These are phyloP conservation scores for Saccharomyces hybrid DNA, from an alignment of 1,139 yeast genomes.

Conservation along the genomic window DNA sequence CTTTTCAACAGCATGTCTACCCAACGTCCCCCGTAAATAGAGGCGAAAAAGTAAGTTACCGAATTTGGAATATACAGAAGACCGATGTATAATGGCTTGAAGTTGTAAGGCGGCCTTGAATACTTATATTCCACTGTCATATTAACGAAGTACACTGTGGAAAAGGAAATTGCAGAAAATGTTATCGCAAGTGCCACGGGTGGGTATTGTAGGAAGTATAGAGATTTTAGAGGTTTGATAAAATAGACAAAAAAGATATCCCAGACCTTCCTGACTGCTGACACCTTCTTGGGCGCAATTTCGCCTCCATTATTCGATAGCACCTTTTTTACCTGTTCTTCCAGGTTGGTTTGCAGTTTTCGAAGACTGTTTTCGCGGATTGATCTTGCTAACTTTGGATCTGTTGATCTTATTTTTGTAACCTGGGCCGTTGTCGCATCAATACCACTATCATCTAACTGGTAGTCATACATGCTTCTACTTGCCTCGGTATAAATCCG, in stretches of 20 bases:
- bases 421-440: conserved; percentile 21
- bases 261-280: conserved; percentile 19
- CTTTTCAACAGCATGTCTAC: conserved; percentile 54
- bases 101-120: conserved; percentile 60
- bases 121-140: conserved; percentile 63
- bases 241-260: conserved; percentile 36
- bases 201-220: conserved; percentile 54
- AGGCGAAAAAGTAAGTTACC: conserved; percentile 64
- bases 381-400: conserved; percentile 21
- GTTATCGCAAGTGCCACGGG: conserved; percentile 61
- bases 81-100: conserved; percentile 59
- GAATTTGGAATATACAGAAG: conserved; percentile 79
- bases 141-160: conserved; percentile 64
- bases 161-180: conserved; percentile 63
- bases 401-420: conserved; percentile 29
- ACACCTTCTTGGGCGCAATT: conserved; percentile 1
- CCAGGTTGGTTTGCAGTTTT: conserved; percentile 16
- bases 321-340: conserved; percentile 28
- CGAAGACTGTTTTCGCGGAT: conserved; percentile 16
- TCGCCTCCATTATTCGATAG: conserved; percentile 21
- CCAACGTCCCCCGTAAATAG: conserved; percentile 74
- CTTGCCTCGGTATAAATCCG: conserved; percentile 11
- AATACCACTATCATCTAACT: conserved; percentile 8
- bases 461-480: conserved; percentile 4
- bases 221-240: conserved; percentile 44